phyloP scores from a whole-genome alignment of 2,329 filamentous ascomycete species.

The Verticillium albo-atrum region DNA sequence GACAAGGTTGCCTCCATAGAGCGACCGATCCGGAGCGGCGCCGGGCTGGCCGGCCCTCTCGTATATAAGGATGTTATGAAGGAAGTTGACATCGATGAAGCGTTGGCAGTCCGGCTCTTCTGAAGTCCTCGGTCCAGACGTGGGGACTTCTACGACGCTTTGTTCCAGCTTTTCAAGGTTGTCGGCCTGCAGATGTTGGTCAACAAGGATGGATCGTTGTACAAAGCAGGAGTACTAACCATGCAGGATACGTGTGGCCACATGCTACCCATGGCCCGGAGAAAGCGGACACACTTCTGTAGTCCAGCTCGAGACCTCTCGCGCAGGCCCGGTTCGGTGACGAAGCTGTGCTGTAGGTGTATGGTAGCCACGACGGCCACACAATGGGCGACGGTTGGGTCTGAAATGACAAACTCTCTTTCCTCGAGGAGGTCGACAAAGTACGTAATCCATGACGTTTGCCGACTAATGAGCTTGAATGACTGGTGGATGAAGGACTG shows the following conservation, averaged over 20 bases:
- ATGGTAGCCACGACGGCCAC: slow-evolving; percentile 49
- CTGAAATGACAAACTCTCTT: slow-evolving; percentile 31
- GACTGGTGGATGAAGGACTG: slow-evolving; percentile 51
- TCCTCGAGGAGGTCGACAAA: too few species aligned
- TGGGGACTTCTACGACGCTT: slow-evolving; percentile 16
- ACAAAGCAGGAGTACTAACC: slow-evolving; percentile 13
- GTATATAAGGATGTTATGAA: slow-evolving; percentile 31
- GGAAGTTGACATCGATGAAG: slow-evolving; percentile 27
- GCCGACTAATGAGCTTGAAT: slow-evolving; percentile 42
- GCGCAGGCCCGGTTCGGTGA: slow-evolving; percentile 12
- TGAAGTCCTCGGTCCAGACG: not conserved
- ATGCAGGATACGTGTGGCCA: slow-evolving; percentile 20
- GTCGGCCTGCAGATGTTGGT: slow-evolving; percentile 11
- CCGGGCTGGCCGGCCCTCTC: slow-evolving; percentile 22
- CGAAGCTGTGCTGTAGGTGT: slow-evolving; percentile 48
- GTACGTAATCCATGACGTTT: too few species aligned
- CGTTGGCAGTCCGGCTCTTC: slow-evolving; percentile 3
- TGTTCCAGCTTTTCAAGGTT: slow-evolving; percentile 24
- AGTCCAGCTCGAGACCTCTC: slow-evolving; percentile 18
- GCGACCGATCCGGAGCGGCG: slow-evolving; percentile 15
- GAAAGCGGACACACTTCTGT: slow-evolving; percentile 20
- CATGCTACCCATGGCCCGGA: slow-evolving; percentile 15
- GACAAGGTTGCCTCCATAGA: slow-evolving; percentile 14
- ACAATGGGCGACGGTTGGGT: slow-evolving; percentile 32
- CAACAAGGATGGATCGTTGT: not conserved